Evolutionary conservation across 106 monocot genomes (phyloP).

Genomic region (Allium sativum): DNA sequence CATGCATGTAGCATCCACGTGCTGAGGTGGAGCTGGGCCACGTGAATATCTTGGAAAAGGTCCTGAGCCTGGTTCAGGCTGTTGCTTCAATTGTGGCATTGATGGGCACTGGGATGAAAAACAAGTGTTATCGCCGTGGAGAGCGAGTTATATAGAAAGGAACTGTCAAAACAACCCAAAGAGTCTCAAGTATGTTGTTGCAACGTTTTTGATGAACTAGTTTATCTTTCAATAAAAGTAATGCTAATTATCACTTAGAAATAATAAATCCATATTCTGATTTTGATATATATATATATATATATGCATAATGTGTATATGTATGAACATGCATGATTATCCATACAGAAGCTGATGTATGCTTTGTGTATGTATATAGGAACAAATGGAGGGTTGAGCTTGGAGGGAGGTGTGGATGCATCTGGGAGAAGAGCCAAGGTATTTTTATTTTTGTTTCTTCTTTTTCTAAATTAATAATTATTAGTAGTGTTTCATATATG

Average conservation of each 20-base stretch:
- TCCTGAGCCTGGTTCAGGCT: slow-evolving; percentile 90
- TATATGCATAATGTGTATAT: too few relatives aligned
- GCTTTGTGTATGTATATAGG: too few relatives aligned
- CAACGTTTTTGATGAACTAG: too few relatives aligned
- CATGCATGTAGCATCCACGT: slow-evolving; percentile 57
- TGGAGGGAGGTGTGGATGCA: slow-evolving; percentile 51
- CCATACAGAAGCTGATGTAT: too few relatives aligned
- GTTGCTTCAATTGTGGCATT: slow-evolving; percentile 94
- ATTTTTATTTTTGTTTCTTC: background rate
- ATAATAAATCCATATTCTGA: too few relatives aligned
- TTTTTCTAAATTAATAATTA: background rate
- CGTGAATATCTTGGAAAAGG: slow-evolving; percentile 90
- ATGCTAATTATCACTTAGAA: too few relatives aligned
- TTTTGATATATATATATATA: too few relatives aligned
- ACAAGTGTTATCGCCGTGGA: slow-evolving; percentile 97
- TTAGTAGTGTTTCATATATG: too few relatives aligned
- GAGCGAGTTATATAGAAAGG: slow-evolving; percentile 90
- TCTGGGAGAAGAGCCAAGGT: slow-evolving; percentile 82
- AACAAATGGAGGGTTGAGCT: slow-evolving; percentile 51
- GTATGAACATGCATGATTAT: too few relatives aligned
- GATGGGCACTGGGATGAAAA: slow-evolving; percentile 99
- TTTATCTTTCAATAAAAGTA: too few relatives aligned
- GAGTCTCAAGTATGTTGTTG: slow-evolving; percentile 32
- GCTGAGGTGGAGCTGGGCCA: slow-evolving; percentile 19
- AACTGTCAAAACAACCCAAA: slow-evolving; percentile 93